These are phyloP conservation scores for Gossypium mustelinum DNA, from an alignment of 345 rosid genomes.

Conservation along the genomic window DNA sequence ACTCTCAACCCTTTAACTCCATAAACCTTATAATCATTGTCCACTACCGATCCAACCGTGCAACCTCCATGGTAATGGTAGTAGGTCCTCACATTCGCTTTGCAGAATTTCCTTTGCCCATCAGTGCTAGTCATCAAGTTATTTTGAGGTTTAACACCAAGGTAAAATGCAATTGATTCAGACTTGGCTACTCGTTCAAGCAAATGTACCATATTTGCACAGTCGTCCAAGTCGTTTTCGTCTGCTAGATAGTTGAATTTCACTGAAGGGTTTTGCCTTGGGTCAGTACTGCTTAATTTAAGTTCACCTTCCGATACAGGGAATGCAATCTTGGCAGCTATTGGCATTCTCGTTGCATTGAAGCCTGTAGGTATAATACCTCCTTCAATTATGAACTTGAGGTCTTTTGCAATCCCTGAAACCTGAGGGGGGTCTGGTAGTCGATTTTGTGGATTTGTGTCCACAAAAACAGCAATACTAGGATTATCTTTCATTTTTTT, in stretches of 20 bases:
- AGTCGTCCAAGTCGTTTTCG: conserved; percentile 47
- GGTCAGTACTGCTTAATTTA: conserved; percentile 41
- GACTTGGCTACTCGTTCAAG: conserved; percentile 56
- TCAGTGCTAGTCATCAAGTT: conserved; percentile 28
- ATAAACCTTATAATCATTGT: conserved; percentile 43
- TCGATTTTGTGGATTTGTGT: conserved; percentile 35
- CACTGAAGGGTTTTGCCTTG: conserved; percentile 62
- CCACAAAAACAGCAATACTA: conserved; percentile 38
- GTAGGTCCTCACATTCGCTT: conserved; percentile 57
- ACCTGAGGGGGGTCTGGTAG: conserved; percentile 66
- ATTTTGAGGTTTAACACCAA: conserved; percentile 29
- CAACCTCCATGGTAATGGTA: conserved; percentile 73
- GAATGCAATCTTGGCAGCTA: conserved; percentile 57
- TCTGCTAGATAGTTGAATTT: conserved; percentile 58
- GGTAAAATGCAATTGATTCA: conserved; percentile 40
- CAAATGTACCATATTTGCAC: conserved; percentile 50
- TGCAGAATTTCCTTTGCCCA: conserved; percentile 49
- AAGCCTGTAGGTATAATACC: conserved; percentile 41
- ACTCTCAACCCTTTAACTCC: conserved; percentile 57
- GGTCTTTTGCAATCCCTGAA: conserved; percentile 49
- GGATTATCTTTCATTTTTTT: conserved; percentile 64
- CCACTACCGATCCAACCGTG: conserved; percentile 54
- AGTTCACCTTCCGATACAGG: conserved; percentile 68
- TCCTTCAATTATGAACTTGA: conserved; percentile 51
- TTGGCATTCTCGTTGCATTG: conserved; percentile 47